Evolutionary conservation across 805 yeast genomes (phyloP).

Genomic region (Cyberlindnera mycetangii): DNA sequence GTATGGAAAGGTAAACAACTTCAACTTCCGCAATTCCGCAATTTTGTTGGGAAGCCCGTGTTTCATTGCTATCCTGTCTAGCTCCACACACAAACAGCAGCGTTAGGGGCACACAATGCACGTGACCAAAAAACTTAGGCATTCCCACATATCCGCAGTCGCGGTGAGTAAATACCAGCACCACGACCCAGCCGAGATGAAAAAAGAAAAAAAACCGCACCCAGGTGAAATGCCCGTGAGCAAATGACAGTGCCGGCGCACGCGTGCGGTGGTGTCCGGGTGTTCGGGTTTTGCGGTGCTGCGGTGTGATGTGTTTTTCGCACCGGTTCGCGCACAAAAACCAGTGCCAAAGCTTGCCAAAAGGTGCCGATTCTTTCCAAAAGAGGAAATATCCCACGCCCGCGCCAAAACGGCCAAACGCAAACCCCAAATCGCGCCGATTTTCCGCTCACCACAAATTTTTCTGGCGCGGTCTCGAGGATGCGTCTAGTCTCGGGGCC

Average conservation of each 20-base stretch:
- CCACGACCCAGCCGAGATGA: no score
- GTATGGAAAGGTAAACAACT: background rate
- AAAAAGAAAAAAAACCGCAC: no score
- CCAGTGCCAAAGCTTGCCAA: no score
- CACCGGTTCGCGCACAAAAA: no score
- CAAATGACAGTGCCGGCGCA: background rate
- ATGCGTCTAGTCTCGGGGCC: slow-evolving; percentile 1
- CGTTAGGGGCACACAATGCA: no score
- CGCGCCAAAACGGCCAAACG: background rate
- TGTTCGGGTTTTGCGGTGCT: background rate
- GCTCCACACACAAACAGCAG: no score
- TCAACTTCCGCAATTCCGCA: background rate
- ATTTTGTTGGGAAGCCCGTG: background rate
- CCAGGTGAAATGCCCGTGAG: background rate
- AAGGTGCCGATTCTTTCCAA: no score
- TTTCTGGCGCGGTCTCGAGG: background rate
- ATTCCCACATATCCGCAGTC: no score
- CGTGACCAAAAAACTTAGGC: background rate
- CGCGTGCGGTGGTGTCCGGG: slow-evolving; percentile 1
- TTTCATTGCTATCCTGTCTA: background rate
- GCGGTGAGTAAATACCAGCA: no score
- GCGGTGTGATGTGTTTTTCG: background rate
- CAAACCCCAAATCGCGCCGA: background rate
- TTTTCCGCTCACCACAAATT: background rate
- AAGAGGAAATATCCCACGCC: no score